A percentile compares a stretch with the other conserved stretches of the same genome.
Conservation (phyloP, 257 asterid species). For the Solanum neorickii region DNA sequence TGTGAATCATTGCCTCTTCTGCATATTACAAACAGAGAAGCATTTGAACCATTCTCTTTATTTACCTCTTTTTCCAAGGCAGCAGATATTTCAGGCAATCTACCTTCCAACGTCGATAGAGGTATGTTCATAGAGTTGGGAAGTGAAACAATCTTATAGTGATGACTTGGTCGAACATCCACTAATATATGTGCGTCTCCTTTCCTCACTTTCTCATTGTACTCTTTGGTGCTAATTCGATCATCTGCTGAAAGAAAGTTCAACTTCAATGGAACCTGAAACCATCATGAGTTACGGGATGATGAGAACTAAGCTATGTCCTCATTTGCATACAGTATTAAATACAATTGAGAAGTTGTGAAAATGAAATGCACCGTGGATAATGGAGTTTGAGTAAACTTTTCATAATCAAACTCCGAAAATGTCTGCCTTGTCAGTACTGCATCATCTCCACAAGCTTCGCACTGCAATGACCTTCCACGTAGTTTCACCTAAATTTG, state of each 20-base stretch:
- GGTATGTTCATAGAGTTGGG: slow-evolving; percentile 74
- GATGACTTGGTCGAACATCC: slow-evolving; percentile 91
- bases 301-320: neutral
- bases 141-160: slow-evolving; percentile 62
- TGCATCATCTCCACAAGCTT: slow-evolving; percentile 66
- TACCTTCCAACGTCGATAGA: slow-evolving; percentile 26
- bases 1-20: slow-evolving; percentile 96
- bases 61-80: slow-evolving; percentile 28
- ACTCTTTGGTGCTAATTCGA: slow-evolving; percentile 76
- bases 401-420: slow-evolving; percentile 51
- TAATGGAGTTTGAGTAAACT: slow-evolving; percentile 62
- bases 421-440: slow-evolving; percentile 36
- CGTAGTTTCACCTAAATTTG: slow-evolving; percentile 58
- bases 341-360: neutral
- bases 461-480: slow-evolving; percentile 67
- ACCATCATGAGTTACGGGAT: neutral
- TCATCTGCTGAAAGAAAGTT: slow-evolving; percentile 53
- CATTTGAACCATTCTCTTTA: slow-evolving; percentile 8
- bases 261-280: slow-evolving; percentile 75
- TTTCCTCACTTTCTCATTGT: slow-evolving; percentile 26
- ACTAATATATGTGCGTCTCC: slow-evolving; percentile 62
- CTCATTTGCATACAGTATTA: neutral
- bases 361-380: slow-evolving; percentile 39
- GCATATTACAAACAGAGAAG: slow-evolving; percentile 63
- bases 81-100: slow-evolving; percentile 45